These are phyloP conservation scores for Rosellinia necatrix DNA, from an alignment of 2,329 filamentous ascomycete genomes.

Conservation along the genomic window DNA sequence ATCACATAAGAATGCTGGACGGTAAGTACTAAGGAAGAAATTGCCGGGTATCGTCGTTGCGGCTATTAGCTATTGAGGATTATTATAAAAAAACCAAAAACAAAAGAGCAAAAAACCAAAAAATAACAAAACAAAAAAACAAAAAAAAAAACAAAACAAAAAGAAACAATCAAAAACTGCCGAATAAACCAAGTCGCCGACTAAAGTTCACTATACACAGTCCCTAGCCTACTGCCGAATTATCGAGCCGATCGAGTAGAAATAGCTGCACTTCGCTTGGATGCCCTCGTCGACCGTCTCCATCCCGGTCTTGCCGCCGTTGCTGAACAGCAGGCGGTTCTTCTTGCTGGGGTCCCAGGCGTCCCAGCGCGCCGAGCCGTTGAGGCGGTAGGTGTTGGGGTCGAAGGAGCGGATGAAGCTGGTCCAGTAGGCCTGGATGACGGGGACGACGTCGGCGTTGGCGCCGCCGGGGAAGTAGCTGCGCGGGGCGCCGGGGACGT, in stretches of 20 bases:
- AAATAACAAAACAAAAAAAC: too few relatives aligned
- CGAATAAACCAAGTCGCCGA: background rate
- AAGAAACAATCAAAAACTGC: background rate
- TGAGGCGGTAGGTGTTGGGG: conserved; percentile 56
- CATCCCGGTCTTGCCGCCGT: conserved; percentile 49
- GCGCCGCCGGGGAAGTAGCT: conserved; percentile 57
- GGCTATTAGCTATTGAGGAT: too few relatives aligned
- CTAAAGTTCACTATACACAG: background rate
- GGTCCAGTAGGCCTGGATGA: conserved; percentile 74
- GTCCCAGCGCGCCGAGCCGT: conserved; percentile 35
- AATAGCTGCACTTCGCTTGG: conserved; percentile 52
- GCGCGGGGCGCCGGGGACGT: conserved; percentile 52
- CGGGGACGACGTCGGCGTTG: conserved; percentile 62
- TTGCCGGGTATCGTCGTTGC: too few relatives aligned
- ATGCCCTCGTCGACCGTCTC: conserved; percentile 48
- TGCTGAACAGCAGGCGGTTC: conserved; percentile 49
- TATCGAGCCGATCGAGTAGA: conserved; percentile 51
- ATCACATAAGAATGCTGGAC: too few relatives aligned
- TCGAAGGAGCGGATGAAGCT: conserved; percentile 71
- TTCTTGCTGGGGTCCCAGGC: conserved; percentile 32
- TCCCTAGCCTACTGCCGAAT: conserved; percentile 49
- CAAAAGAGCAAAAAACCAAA: too few relatives aligned
- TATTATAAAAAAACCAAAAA: too few relatives aligned
- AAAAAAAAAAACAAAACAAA: too few relatives aligned
- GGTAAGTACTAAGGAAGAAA: too few relatives aligned